A percentile compares a stretch with the other conserved stretches of the same genome.
phyloP scores from a whole-genome alignment of 768 basidiomycete genomes.

The Boletus rubropictus region DNA sequence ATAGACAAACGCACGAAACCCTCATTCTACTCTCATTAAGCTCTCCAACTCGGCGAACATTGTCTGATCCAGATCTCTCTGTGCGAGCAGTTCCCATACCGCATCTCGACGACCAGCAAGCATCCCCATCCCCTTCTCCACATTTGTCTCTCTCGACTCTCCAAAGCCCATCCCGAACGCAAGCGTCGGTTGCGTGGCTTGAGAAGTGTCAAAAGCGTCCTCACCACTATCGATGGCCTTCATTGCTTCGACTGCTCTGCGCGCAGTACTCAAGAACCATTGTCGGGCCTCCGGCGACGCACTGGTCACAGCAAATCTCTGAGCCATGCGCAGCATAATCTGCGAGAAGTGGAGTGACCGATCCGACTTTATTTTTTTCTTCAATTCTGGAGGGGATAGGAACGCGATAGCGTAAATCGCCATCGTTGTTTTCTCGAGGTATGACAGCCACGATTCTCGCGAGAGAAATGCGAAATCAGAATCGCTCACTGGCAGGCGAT shows the following conservation, averaged over 20 bases:
- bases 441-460: constrained; percentile 67
- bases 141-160: constrained; percentile 58
- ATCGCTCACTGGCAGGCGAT: constrained; percentile 77
- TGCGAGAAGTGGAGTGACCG: constrained; percentile 60
- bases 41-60: constrained; percentile 80
- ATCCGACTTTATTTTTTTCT: constrained; percentile 62
- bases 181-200: constrained; percentile 52
- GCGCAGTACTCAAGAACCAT: constrained; percentile 49
- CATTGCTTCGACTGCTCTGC: constrained; percentile 70
- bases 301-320: constrained; percentile 48
- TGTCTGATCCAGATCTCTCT: constrained; percentile 64
- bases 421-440: constrained; percentile 74
- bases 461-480: constrained; percentile 63
- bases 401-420: constrained; percentile 85
- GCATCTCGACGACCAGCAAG: constrained; percentile 68
- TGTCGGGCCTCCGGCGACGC: constrained; percentile 47
- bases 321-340: constrained; percentile 67
- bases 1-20: neutral
- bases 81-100: constrained; percentile 66
- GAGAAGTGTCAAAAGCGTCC: constrained; percentile 67
- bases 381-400: constrained; percentile 70
- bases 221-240: constrained; percentile 72
- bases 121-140: constrained; percentile 71
- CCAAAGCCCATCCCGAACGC: constrained; percentile 85
- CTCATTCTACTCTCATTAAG: constrained; percentile 59